phyloP scores from a whole-genome alignment of 2,329 filamentous ascomycete genomes.

The Xenoacremonium recifei region DNA sequence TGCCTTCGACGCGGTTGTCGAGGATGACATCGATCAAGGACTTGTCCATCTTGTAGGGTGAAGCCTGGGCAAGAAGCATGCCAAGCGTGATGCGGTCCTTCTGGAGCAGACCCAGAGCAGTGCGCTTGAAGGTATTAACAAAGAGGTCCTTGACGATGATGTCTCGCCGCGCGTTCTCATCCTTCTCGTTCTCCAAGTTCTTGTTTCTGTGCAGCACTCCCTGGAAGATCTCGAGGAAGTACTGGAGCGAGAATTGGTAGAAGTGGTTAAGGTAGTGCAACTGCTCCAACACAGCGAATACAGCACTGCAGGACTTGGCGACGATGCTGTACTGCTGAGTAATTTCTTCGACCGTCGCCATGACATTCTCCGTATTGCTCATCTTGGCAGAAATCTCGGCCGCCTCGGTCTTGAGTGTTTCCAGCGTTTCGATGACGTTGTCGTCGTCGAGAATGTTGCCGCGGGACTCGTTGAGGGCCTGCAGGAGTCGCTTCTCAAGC shows the following conservation, averaged over 20 bases:
- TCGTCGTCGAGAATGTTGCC: constrained; percentile 98
- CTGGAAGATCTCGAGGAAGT: constrained; percentile 97
- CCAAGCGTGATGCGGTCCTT: constrained; percentile 93
- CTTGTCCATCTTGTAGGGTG: constrained; percentile 96
- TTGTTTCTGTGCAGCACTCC: constrained; percentile 81
- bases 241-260: constrained; percentile 98
- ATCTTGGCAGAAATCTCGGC: constrained; percentile 96
- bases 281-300: constrained; percentile 95
- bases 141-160: constrained; percentile 92
- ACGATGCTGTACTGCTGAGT: constrained; percentile 93
- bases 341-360: constrained; percentile 96
- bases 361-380: constrained; percentile 93
- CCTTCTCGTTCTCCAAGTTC: constrained; percentile 65
- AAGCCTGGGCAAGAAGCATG: constrained; percentile 91
- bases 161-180: constrained; percentile 78
- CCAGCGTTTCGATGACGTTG: constrained; percentile 94
- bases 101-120: constrained; percentile 88
- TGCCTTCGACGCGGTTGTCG: constrained; percentile 71
- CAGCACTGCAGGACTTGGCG: constrained; percentile 91
- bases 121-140: constrained; percentile 86
- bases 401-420: constrained; percentile 96
- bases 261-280: constrained; percentile 98
- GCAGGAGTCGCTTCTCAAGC: constrained; percentile 88
- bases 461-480: constrained; percentile 94
- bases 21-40: constrained; percentile 81